A percentile compares a stretch with the other conserved stretches of the same genome.
phyloP scores from a whole-genome alignment of 2,329 filamentous ascomycete species.

The Ophiognomonia clavigignenti-juglandacearum region DNA sequence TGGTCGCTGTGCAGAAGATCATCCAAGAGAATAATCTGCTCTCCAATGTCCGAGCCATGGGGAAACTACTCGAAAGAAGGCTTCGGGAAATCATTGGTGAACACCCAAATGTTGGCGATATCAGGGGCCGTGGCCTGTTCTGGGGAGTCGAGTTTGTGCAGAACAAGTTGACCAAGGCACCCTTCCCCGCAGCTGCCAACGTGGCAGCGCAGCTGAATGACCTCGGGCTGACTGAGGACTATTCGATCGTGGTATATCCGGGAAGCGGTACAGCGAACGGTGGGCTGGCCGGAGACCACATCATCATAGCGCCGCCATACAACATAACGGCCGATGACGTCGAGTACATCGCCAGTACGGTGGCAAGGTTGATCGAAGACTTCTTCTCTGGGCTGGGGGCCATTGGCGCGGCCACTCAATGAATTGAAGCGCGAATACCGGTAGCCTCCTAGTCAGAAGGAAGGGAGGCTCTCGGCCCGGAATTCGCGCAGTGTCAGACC shows the following conservation, averaged over 20 bases:
- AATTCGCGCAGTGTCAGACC: too few relatives aligned
- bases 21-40: constrained; percentile 31
- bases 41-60: constrained; percentile 29
- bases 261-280: constrained; percentile 57
- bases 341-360: constrained; percentile 46
- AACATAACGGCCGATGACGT: constrained; percentile 55
- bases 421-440: too few relatives aligned
- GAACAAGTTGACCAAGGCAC: constrained; percentile 27
- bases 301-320: constrained; percentile 66
- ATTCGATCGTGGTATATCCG: constrained; percentile 52
- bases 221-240: constrained; percentile 24
- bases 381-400: constrained; percentile 39
- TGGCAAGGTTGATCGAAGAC: constrained; percentile 47
- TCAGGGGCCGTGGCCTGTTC: constrained; percentile 39
- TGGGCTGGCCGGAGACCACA: constrained; percentile 60
- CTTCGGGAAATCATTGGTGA: constrained; percentile 25
- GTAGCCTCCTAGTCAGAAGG: too few relatives aligned
- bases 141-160: constrained; percentile 39
- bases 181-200: constrained; percentile 28
- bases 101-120: constrained; percentile 36
- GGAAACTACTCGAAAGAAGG: constrained; percentile 23
- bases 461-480: too few relatives aligned
- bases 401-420: too few relatives aligned
- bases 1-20: constrained; percentile 35
- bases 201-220: constrained; percentile 30